phyloP scores from a whole-genome alignment of 345 rosid species.

The Syzygium oleosum region DNA sequence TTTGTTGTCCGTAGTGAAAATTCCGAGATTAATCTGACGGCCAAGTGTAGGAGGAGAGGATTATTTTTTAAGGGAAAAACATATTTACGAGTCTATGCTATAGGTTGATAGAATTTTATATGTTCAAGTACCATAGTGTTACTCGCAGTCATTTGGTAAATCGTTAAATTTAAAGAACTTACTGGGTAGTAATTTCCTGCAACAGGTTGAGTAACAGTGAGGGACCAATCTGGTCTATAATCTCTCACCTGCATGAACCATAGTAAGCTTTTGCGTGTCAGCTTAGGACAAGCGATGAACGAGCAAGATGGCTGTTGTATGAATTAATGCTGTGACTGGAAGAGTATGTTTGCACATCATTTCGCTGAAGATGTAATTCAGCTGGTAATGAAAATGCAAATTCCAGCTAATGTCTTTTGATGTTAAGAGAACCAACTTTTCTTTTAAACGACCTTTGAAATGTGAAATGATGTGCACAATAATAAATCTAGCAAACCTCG shows the following conservation, averaged over 20 bases:
- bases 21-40: slow-evolving; percentile 66
- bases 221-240: slow-evolving; percentile 68
- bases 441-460: background rate
- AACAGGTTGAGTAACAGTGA: slow-evolving; percentile 62
- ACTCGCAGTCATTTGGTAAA: background rate
- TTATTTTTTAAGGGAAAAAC: background rate
- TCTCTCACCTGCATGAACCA: slow-evolving; percentile 55
- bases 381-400: background rate
- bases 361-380: background rate
- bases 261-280: slow-evolving; percentile 4
- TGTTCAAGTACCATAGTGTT: background rate
- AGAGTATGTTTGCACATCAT: background rate
- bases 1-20: slow-evolving; percentile 48
- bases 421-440: background rate
- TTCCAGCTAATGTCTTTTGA: background rate
- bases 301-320: background rate
- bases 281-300: background rate
- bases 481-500: background rate
- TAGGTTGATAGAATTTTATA: background rate
- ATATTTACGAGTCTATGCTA: background rate
- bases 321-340: background rate
- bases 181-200: slow-evolving; percentile 95
- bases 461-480: background rate
- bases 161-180: slow-evolving; percentile 10
- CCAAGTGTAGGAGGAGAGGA: slow-evolving; percentile 2